Evolutionary conservation across 1,284 basidiomycete species (phyloP).

Genomic region (Ceratobasidium theobromae): DNA sequence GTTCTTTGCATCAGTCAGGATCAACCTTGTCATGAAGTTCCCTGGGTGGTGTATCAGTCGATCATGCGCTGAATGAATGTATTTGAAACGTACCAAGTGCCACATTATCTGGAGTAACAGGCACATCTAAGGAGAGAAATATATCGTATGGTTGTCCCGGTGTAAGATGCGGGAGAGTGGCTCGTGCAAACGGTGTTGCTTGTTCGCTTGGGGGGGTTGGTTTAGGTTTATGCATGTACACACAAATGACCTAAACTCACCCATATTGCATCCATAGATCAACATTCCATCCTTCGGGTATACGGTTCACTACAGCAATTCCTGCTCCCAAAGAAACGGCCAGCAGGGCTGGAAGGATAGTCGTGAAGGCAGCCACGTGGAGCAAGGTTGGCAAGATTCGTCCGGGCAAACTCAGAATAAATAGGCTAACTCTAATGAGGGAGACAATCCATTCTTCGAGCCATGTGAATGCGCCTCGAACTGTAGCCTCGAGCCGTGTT

Average conservation of each 20-base stretch:
- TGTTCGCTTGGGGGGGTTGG: constrained; percentile 7
- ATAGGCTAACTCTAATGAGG: constrained; percentile 1
- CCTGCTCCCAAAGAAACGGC: constrained; percentile 19
- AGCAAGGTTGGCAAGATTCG: constrained; percentile 23
- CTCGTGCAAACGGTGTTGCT: constrained; percentile 18
- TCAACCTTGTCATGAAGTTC: constrained; percentile 22
- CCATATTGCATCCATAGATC: constrained; percentile 30
- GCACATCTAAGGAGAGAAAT: constrained; percentile 3
- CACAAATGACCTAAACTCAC: neutral
- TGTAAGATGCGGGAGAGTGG: constrained; percentile 2
- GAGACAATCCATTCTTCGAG: constrained; percentile 1
- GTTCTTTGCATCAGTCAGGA: constrained; percentile 18
- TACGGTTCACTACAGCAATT: constrained; percentile 10
- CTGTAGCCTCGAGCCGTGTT: constrained; percentile 3
- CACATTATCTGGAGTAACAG: constrained; percentile 9
- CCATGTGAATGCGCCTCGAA: constrained; percentile 7
- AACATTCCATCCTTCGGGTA: constrained; percentile 17
- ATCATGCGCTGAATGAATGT: neutral
- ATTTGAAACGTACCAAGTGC: constrained; percentile 9
- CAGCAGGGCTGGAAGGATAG: constrained; percentile 14
- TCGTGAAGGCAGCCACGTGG: constrained; percentile 29
- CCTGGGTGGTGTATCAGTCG: neutral
- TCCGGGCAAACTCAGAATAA: constrained; percentile 14
- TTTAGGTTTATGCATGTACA: neutral
- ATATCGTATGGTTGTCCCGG: constrained; percentile 20